Conservation (phyloP, 1,284 basidiomycete species). For the Pisolithus thermaeus region DNA sequence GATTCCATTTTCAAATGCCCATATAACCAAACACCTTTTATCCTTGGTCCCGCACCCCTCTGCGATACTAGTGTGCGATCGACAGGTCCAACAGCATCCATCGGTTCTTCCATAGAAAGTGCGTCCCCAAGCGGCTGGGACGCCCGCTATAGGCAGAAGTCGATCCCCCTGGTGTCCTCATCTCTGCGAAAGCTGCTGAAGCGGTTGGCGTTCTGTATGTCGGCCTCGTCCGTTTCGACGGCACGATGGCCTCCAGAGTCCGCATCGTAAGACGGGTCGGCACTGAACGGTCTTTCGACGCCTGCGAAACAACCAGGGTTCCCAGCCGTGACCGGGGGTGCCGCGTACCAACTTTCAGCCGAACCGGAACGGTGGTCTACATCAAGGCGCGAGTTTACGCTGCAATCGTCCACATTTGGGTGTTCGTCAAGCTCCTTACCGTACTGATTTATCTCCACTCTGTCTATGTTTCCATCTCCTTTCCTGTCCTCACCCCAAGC, state of each 20-base stretch:
- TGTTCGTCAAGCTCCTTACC: no score
- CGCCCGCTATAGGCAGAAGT: no score
- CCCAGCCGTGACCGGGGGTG: no score
- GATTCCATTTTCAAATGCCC: slow-evolving; percentile 57
- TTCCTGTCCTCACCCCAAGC: no score
- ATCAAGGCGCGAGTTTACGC: no score
- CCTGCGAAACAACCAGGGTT: not conserved
- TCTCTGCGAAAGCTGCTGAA: not conserved
- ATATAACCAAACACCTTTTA: slow-evolving; percentile 35
- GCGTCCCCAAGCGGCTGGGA: no score
- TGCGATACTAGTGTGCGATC: slow-evolving; percentile 53
- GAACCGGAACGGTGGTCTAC: not conserved
- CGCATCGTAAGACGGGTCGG: slow-evolving; percentile 2
- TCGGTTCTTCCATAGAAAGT: slow-evolving; percentile 30
- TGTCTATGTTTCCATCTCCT: not conserved
- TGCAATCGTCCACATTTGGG: no score
- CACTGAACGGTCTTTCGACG: not conserved
- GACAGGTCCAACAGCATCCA: slow-evolving; percentile 68
- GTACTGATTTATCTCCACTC: no score
- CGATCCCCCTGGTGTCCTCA: not conserved
- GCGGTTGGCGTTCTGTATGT: slow-evolving; percentile 11
- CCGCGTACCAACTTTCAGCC: no score
- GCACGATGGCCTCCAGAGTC: not conserved
- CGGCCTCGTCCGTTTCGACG: slow-evolving; percentile 1
- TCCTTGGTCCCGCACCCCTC: slow-evolving; percentile 50